Percentiles rank a stretch among this genome's conserved stretches.
Evolutionary conservation across 345 rosid species (phyloP).

Genomic region (Bretschneidera sinensis): DNA sequence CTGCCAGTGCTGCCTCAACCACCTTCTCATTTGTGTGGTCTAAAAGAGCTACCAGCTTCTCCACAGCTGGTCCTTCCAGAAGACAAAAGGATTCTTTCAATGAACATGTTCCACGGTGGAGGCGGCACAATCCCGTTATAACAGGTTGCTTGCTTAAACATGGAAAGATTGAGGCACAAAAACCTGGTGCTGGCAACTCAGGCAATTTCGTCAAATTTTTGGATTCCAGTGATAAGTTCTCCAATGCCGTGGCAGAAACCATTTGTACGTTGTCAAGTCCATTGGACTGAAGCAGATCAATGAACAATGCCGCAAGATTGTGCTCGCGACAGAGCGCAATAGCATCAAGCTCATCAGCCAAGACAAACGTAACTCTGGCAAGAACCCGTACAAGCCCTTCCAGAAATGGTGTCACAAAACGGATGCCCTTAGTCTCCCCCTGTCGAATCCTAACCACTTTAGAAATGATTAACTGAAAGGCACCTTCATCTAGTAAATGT

Average conservation of each 20-base stretch:
- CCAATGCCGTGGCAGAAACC: conserved; percentile 81
- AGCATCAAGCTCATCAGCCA: conserved; percentile 61
- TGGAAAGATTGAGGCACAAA: conserved; percentile 60
- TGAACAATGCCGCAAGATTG: conserved; percentile 58
- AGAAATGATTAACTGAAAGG: conserved; percentile 54
- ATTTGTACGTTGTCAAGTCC: conserved; percentile 73
- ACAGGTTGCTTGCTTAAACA: conserved; percentile 64
- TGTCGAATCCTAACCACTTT: conserved; percentile 56
- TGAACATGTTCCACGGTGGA: conserved; percentile 82
- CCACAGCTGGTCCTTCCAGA: conserved; percentile 81
- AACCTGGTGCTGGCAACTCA: conserved; percentile 56
- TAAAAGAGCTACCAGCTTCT: conserved; percentile 75
- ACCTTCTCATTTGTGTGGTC: conserved; percentile 89
- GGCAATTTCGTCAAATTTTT: conserved; percentile 70
- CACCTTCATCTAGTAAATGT: conserved; percentile 76
- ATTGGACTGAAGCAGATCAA: conserved; percentile 69
- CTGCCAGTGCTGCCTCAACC: conserved; percentile 87
- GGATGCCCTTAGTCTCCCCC: conserved; percentile 64
- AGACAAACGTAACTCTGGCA: conserved; percentile 68
- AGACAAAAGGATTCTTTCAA: conserved; percentile 77
- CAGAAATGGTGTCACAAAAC: conserved; percentile 69
- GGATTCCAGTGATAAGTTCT: conserved; percentile 82
- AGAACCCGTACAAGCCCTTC: conserved; percentile 83
- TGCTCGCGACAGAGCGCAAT: conserved; percentile 60
- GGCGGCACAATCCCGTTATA: conserved; percentile 63